Conservation (phyloP, 768 basidiomycete genomes). For the Mycena maculata region DNA sequence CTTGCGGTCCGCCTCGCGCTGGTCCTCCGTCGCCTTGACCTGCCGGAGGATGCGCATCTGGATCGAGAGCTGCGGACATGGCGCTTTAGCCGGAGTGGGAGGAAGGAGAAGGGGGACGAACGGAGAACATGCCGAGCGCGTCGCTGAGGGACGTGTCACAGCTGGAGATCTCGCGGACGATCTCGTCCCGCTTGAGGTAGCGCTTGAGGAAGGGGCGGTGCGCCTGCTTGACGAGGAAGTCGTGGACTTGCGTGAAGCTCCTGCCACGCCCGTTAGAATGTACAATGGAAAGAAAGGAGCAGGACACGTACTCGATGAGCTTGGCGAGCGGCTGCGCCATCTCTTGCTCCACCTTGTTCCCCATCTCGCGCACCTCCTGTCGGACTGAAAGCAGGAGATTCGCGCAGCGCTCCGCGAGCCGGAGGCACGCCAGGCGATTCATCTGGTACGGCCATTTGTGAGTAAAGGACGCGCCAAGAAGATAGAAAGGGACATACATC, state of each 20-base stretch:
- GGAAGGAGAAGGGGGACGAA: slow-evolving; percentile 43
- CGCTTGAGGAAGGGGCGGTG: slow-evolving; percentile 74
- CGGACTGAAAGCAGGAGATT: slow-evolving; percentile 66
- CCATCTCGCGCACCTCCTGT: slow-evolving; percentile 63
- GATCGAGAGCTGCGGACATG: slow-evolving; percentile 52
- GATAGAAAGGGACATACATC: slow-evolving; percentile 56
- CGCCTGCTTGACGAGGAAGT: slow-evolving; percentile 63
- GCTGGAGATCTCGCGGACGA: slow-evolving; percentile 55
- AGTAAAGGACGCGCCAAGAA: background rate
- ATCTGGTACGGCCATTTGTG: slow-evolving; percentile 49
- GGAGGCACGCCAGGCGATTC: slow-evolving; percentile 70
- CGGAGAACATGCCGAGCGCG: slow-evolving; percentile 63
- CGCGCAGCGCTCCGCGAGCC: slow-evolving; percentile 71
- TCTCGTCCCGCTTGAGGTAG: slow-evolving; percentile 76
- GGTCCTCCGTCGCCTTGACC: slow-evolving; percentile 55
- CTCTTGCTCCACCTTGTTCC: slow-evolving; percentile 54
- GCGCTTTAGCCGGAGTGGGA: background rate
- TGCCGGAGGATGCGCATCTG: slow-evolving; percentile 67
- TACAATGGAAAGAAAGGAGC: background rate
- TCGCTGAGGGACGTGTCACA: slow-evolving; percentile 68
- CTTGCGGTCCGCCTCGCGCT: slow-evolving; percentile 44
- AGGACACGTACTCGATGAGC: slow-evolving; percentile 56
- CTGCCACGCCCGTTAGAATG: background rate
- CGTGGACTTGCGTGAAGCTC: slow-evolving; percentile 51
- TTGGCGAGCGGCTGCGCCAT: slow-evolving; percentile 59